phyloP scores from a whole-genome alignment of 2,329 filamentous ascomycete genomes.

The Aspergillus persii region DNA sequence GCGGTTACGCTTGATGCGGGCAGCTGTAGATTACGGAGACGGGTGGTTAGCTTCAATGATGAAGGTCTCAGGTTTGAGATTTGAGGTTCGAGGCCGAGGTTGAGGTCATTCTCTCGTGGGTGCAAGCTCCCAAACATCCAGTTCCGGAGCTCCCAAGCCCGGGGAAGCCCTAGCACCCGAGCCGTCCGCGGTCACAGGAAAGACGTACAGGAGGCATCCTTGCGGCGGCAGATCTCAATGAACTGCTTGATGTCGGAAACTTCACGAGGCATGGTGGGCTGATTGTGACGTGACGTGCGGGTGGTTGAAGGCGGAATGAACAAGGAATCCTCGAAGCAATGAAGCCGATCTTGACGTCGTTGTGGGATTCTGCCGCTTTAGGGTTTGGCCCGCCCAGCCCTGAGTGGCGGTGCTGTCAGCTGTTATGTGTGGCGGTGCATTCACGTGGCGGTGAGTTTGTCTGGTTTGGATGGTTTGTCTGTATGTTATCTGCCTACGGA shows the following conservation, averaged over 20 bases:
- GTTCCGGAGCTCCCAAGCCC: background rate
- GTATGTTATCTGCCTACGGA: background rate
- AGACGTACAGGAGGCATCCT: constrained; percentile 97
- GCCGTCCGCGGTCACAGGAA: background rate
- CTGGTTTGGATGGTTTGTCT: background rate
- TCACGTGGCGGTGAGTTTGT: background rate
- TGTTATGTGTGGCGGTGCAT: constrained; percentile 5
- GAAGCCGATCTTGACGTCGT: constrained; percentile 14
- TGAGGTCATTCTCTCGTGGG: background rate
- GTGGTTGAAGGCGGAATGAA: constrained; percentile 7
- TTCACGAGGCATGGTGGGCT: constrained; percentile 93
- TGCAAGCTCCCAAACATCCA: constrained; percentile 5
- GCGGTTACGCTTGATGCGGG: constrained; percentile 94
- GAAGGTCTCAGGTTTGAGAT: too few relatives aligned
- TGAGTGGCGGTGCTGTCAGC: background rate
- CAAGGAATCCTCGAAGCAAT: too few relatives aligned
- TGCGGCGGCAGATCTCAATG: constrained; percentile 99
- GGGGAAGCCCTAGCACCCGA: background rate
- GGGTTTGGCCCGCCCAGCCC: constrained; percentile 9
- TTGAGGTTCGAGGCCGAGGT: background rate
- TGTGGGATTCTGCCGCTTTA: constrained; percentile 17
- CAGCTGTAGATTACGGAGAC: constrained; percentile 56
- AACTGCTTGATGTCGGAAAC: constrained; percentile 99
- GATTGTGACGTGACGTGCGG: constrained; percentile 14
- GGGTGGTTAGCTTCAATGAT: constrained; percentile 12